Conservation (phyloP, 495 filamentous ascomycete species). For the Trichoderma gamsii region DNA sequence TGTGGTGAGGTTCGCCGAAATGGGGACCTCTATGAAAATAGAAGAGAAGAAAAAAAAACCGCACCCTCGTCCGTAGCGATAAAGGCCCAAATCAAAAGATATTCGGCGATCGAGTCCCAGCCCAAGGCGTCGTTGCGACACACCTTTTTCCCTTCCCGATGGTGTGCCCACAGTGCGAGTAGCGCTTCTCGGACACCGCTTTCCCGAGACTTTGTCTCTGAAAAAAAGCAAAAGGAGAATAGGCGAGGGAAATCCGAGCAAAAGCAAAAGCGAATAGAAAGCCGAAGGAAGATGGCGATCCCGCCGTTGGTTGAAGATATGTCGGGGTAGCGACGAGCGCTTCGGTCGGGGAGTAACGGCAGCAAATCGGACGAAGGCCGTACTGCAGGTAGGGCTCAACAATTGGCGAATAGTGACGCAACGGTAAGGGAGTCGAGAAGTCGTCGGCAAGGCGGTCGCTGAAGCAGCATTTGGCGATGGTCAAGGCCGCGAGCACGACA, state of each 20-base stretch:
- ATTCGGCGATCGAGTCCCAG: neutral
- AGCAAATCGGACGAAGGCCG: neutral
- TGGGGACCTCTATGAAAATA: neutral
- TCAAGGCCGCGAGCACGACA: neutral
- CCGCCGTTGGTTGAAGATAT: neutral
- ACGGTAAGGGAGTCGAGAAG: neutral
- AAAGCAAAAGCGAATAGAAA: neutral
- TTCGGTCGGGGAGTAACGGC: neutral
- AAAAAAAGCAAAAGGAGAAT: neutral
- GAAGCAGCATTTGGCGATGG: neutral
- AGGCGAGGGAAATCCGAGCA: neutral
- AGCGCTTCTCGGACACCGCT: neutral
- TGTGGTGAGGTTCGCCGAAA: conserved; percentile 7
- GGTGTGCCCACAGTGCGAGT: neutral
- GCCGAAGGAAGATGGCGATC: neutral
- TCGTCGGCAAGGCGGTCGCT: neutral
- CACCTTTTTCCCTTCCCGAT: neutral
- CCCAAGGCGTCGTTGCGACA: neutral
- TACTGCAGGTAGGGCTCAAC: neutral
- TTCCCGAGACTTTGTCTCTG: neutral
- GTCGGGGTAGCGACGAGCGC: neutral
- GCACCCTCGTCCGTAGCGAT: neutral
- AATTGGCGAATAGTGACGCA: conserved; percentile 12
- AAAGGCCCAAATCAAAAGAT: neutral
- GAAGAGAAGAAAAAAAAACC: neutral